Evolutionary conservation across 805 yeast genomes (phyloP).

Genomic region (Teunomyces funiuensis): DNA sequence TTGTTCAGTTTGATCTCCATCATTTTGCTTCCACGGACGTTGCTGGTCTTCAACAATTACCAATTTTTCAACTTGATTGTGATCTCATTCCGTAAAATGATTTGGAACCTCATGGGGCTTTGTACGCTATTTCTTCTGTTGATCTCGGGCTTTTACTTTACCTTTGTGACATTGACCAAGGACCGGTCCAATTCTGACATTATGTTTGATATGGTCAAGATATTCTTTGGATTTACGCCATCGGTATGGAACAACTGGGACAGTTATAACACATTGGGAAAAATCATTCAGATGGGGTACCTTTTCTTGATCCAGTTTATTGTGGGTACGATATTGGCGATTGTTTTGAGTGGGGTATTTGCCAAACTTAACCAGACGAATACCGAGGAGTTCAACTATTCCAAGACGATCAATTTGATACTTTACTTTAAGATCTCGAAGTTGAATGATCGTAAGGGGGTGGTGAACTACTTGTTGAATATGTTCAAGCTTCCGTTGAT

Average conservation of each 20-base stretch:
- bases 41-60: conserved; percentile 50
- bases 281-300: conserved; percentile 48
- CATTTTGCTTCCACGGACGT: conserved; percentile 48
- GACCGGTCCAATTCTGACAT: conserved; percentile 43
- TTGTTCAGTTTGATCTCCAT: conserved; percentile 46
- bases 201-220: conserved; percentile 50
- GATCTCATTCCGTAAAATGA: conserved; percentile 51
- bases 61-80: conserved; percentile 53
- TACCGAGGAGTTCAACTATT: conserved; percentile 41
- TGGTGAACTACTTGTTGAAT: conserved; percentile 16
- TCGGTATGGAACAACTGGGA: conserved; percentile 60
- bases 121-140: conserved; percentile 49
- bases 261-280: conserved; percentile 46
- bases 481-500: conserved; percentile 38
- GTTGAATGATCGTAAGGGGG: conserved; percentile 12
- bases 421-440: conserved; percentile 36
- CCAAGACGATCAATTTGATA: conserved; percentile 38
- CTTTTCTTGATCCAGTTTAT: conserved; percentile 55
- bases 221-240: conserved; percentile 59
- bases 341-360: conserved; percentile 47
- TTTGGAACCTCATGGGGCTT: conserved; percentile 49
- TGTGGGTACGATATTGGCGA: conserved; percentile 53
- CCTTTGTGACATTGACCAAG: conserved; percentile 49
- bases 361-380: conserved; percentile 29
- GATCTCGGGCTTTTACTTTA: conserved; percentile 55